Evolutionary conservation across 345 rosid genomes (phyloP).

Genomic region (Noccaea bulbosa): DNA sequence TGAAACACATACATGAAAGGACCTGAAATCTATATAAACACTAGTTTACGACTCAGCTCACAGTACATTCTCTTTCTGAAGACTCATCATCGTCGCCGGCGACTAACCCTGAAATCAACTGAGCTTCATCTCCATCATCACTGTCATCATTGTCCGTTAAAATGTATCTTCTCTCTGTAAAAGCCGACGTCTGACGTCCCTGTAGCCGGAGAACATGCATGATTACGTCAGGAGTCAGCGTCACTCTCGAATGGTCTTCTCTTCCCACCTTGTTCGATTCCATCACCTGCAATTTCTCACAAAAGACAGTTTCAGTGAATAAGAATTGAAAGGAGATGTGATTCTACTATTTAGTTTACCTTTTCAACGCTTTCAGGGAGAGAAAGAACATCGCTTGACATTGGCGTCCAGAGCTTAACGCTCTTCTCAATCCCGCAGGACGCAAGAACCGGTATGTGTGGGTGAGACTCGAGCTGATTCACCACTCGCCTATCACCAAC

Average conservation of each 20-base stretch:
- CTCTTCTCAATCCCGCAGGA: slow-evolving; percentile 62
- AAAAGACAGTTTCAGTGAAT: slow-evolving; percentile 22
- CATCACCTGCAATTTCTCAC: slow-evolving; percentile 54
- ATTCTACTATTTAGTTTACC: slow-evolving; percentile 39
- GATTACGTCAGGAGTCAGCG: slow-evolving; percentile 62
- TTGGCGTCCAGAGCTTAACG: slow-evolving; percentile 63
- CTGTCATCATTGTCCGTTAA: slow-evolving; percentile 44
- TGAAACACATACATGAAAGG: background rate
- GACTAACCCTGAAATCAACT: slow-evolving; percentile 28
- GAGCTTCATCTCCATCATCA: slow-evolving; percentile 52
- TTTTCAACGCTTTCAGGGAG: slow-evolving; percentile 53
- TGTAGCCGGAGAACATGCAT: slow-evolving; percentile 71
- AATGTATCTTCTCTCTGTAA: slow-evolving; percentile 56
- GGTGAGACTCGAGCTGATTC: slow-evolving; percentile 66
- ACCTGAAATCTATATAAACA: slow-evolving; percentile 9
- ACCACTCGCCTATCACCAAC: slow-evolving; percentile 60
- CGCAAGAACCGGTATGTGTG: slow-evolving; percentile 53
- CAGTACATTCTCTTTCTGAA: slow-evolving; percentile 42
- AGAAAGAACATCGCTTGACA: slow-evolving; percentile 43
- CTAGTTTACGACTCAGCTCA: slow-evolving; percentile 28
- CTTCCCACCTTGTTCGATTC: slow-evolving; percentile 60
- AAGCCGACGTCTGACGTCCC: slow-evolving; percentile 59
- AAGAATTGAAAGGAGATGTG: background rate
- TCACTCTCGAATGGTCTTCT: slow-evolving; percentile 54
- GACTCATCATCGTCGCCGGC: slow-evolving; percentile 18